A percentile compares a stretch with the other conserved stretches of the same genome.
Conservation (phyloP, 441 rosid genomes). For the Isatis lusitanica region DNA sequence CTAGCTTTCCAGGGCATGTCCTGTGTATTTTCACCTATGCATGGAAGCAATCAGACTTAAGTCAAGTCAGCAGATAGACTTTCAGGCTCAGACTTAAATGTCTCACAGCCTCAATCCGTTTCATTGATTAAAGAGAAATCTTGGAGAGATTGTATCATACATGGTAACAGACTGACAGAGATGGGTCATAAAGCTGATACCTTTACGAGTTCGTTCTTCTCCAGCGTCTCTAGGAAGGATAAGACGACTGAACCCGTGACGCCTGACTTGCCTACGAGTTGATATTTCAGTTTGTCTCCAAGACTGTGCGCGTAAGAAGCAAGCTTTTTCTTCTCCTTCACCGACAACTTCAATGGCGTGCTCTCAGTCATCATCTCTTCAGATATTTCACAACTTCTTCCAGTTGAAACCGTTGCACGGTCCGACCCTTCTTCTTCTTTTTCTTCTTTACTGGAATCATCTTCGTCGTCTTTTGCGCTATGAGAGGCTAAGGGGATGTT, state of each 20-base stretch:
- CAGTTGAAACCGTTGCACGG: background rate
- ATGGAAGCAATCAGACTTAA: background rate
- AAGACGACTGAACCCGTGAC: background rate
- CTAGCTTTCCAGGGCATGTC: slow-evolving; percentile 33
- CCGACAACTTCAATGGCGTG: background rate
- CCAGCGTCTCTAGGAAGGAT: background rate
- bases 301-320: slow-evolving; percentile 2
- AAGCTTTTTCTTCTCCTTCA: background rate
- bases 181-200: background rate
- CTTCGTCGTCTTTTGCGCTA: background rate
- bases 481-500: background rate
- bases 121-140: background rate
- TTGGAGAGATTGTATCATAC: background rate
- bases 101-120: background rate
- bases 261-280: slow-evolving; percentile 10
- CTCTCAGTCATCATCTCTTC: background rate
- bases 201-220: slow-evolving; percentile 1
- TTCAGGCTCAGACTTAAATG: background rate
- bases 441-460: background rate
- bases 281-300: slow-evolving; percentile 2
- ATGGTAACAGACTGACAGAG: background rate
- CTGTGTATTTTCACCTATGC: slow-evolving; percentile 6
- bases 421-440: background rate
- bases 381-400: background rate
- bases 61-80: background rate